Base-by-base conservation (phyloP, 257 asterid species). In the Salvia splendens region DNA sequence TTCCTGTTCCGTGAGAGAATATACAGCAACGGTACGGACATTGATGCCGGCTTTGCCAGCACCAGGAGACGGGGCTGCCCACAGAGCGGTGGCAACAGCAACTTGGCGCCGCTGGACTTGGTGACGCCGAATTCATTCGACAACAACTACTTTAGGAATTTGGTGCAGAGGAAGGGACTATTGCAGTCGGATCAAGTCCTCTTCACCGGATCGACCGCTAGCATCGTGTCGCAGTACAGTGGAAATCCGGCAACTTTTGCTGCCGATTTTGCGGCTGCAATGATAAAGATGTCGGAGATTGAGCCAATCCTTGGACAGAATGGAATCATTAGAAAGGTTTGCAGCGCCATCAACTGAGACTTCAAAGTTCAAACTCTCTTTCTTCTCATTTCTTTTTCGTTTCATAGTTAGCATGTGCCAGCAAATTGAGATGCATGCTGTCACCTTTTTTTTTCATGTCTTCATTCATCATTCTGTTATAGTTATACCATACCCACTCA, bases 251-350 rank as follows among this genome's bases (percentile, higher is more conserved):
- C 36, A 5, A 5, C 38, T 3, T 77, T 83, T 50, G 64, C 74
- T 2, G 12, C 64, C 0, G 85, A 80, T 5, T 80, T 80, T 17
- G 82, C 78, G 1, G 57, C n/a, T 24, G 81, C 85, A 0, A 82
- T 79, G 82, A 51, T 82, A 50, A 79, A 65, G 56, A 82, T 82
- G 82, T 55, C 79, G 14, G 87, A 82, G 68, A 79, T 82, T 12
- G 45, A 52, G 7, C 82, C 84, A 0, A 55, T 70, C 2, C 30
- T 24, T 0, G 30, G 30, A 24, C 30, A 24, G 30, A 24, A 24
- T 24, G 30, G 30, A 24, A 24, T 24, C 2, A 24, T 24, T 0
- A 24, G 30, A 24, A 24, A 3, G 30, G 30, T 24, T 24, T 24
- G 86, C 53, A 75, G 62, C 6, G 81, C 80, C 57, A 53, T 76